Percentiles rank a stretch among this genome's conserved stretches.
Conservation (phyloP, 352 stramenopile genomes). For the Thalassiosira mediterranea region DNA sequence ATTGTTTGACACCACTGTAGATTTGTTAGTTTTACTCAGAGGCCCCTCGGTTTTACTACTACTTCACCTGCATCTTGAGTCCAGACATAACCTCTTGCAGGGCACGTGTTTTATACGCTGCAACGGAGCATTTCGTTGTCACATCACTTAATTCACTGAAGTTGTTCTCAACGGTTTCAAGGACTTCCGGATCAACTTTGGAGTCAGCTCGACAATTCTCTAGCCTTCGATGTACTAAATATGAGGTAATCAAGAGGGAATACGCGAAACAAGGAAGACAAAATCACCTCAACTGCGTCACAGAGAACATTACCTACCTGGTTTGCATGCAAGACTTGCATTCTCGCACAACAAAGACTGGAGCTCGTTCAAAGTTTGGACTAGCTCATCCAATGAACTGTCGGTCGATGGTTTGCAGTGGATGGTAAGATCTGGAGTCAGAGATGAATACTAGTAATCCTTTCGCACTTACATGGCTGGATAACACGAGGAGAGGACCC, state of each 20-base stretch:
- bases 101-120: constrained; percentile 29
- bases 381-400: no score
- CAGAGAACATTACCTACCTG: no score
- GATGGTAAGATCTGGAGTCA: no score
- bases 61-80: not conserved
- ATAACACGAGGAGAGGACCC: constrained; percentile 33
- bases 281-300: no score
- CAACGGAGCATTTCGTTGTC: constrained; percentile 8
- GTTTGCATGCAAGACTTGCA: constrained; percentile 14
- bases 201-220: constrained; percentile 16
- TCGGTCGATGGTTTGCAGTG: no score
- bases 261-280: no score
- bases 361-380: constrained; percentile 29
- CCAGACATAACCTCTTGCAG: not conserved
- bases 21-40: no score
- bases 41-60: not conserved
- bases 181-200: constrained; percentile 27
- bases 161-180: constrained; percentile 2
- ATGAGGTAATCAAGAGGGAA: no score
- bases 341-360: constrained; percentile 25
- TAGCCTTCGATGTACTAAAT: constrained; percentile 35
- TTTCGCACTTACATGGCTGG: constrained; percentile 30
- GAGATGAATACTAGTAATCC: no score
- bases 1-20: no score
- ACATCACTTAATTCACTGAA: constrained; percentile 6